These are phyloP conservation scores for Cubamyces sp. DNA, from an alignment of 768 basidiomycete genomes.

Conservation along the genomic window DNA sequence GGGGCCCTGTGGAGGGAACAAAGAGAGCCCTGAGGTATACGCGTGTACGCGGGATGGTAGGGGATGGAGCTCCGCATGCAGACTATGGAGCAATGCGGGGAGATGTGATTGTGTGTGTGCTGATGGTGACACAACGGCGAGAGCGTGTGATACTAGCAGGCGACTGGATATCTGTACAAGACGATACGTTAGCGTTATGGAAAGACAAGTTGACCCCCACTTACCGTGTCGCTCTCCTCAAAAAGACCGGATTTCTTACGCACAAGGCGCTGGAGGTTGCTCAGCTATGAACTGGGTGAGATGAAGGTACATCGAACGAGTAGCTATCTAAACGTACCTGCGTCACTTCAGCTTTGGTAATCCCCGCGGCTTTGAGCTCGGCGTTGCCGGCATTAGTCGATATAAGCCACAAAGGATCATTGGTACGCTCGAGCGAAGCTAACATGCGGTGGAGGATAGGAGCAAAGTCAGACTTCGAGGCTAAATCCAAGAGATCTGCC, in stretches of 20 bases:
- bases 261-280: conserved; percentile 40
- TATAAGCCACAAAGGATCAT: conserved; percentile 56
- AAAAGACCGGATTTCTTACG: conserved; percentile 40
- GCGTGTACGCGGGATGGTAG: conserved; percentile 44
- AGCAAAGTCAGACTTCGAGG: conserved; percentile 38
- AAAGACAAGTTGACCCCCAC: conserved; percentile 22
- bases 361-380: conserved; percentile 54
- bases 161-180: conserved; percentile 53
- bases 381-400: conserved; percentile 40
- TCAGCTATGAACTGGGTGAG: conserved; percentile 35
- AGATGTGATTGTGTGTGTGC: conserved; percentile 40
- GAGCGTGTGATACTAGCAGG: conserved; percentile 53
- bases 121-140: conserved; percentile 53
- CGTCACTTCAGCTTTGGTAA: conserved; percentile 60
- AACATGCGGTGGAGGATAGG: conserved; percentile 34
- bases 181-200: too few relatives aligned
- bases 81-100: conserved; percentile 35
- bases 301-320: not conserved
- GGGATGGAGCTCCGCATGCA: conserved; percentile 44
- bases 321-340: conserved; percentile 45
- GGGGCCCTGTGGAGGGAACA: conserved; percentile 37
- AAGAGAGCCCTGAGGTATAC: conserved; percentile 44
- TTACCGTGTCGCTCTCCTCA: conserved; percentile 37
- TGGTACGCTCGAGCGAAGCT: conserved; percentile 26
- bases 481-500: conserved; percentile 57